Percentiles rank a stretch among this genome's conserved stretches.
Conservation (phyloP, 148 eudicot species). For the Polygonum aviculare region DNA sequence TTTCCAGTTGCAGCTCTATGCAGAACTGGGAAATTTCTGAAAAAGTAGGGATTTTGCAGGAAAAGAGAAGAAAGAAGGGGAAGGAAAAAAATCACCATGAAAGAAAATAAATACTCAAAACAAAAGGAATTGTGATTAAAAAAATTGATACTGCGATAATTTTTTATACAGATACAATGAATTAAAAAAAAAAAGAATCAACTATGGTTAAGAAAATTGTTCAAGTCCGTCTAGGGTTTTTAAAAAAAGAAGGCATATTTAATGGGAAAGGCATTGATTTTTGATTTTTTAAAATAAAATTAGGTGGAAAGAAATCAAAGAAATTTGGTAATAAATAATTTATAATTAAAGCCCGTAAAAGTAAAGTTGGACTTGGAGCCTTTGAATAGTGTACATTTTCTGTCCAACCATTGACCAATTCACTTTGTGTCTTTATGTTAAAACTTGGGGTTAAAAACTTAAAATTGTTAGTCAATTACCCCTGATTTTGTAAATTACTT, state of each 20-base stretch:
- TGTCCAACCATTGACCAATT: neutral
- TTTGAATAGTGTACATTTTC: neutral
- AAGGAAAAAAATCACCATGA: conserved; percentile 18
- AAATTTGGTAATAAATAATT: conserved; percentile 5
- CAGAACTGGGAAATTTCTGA: conserved; percentile 3
- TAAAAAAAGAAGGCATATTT: conserved; percentile 52
- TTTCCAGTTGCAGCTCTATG: neutral
- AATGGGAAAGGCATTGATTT: conserved; percentile 30
- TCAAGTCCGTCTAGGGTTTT: conserved; percentile 93
- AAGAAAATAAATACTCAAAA: conserved; percentile 23
- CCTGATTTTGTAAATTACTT: neutral
- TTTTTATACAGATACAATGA: conserved; percentile 27
- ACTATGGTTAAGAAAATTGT: conserved; percentile 86
- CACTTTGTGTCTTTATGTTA: neutral
- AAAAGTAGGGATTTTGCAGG: neutral
- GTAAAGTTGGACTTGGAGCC: conserved; percentile 3
- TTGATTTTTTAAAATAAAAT: neutral
- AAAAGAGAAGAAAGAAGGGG: conserved; percentile 40
- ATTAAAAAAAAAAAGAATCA: conserved; percentile 45
- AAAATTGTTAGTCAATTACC: conserved; percentile 6
- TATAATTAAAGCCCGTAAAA: neutral
- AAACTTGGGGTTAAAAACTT: neutral
- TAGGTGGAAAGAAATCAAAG: neutral
- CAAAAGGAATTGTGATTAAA: conserved; percentile 32
- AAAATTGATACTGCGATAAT: conserved; percentile 39